A percentile compares a stretch with the other conserved stretches of the same genome.
phyloP scores from a whole-genome alignment of 2,329 filamentous ascomycete species.

The Claviceps spartinae region DNA sequence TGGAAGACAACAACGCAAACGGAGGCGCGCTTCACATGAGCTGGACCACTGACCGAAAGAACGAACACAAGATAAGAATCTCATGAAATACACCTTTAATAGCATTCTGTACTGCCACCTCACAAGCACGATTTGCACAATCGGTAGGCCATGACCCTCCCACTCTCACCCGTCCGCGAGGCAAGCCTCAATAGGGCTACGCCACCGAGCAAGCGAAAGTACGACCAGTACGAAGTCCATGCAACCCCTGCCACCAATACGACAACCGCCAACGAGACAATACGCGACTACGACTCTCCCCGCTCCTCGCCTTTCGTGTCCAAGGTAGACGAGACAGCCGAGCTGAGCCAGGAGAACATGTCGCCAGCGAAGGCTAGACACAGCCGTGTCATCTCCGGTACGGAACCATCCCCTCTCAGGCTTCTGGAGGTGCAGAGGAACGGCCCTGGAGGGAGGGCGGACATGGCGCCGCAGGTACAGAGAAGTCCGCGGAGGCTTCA shows the following conservation, averaged over 20 bases:
- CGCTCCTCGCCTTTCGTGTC: conserved; percentile 16
- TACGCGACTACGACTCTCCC: conserved; percentile 3
- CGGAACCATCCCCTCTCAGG: conserved; percentile 43
- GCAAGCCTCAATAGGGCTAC: conserved; percentile 25
- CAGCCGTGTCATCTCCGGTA: conserved; percentile 43
- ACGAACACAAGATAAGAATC: no score
- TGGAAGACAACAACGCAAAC: no score
- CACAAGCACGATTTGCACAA: no score
- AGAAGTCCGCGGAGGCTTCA: conserved; percentile 33
- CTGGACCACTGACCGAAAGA: no score
- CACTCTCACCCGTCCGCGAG: conserved; percentile 25
- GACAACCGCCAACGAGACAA: not conserved
- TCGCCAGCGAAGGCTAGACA: conserved; percentile 34
- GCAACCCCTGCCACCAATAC: conserved; percentile 11
- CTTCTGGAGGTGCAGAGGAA: conserved; percentile 29
- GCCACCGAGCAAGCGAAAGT: conserved; percentile 15
- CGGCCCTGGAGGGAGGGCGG: conserved; percentile 3
- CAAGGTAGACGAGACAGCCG: conserved; percentile 18
- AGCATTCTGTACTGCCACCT: no score
- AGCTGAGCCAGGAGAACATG: conserved; percentile 31
- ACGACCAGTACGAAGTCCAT: conserved; percentile 22
- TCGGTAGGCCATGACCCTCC: conserved; percentile 19
- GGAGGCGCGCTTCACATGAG: no score
- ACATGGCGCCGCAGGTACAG: conserved; percentile 12
- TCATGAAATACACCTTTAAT: no score